A percentile compares a stretch with the other conserved stretches of the same genome.
These are phyloP conservation scores for Castanopsis chinensis DNA, from an alignment of 306 rosid species.

Conservation along the genomic window DNA sequence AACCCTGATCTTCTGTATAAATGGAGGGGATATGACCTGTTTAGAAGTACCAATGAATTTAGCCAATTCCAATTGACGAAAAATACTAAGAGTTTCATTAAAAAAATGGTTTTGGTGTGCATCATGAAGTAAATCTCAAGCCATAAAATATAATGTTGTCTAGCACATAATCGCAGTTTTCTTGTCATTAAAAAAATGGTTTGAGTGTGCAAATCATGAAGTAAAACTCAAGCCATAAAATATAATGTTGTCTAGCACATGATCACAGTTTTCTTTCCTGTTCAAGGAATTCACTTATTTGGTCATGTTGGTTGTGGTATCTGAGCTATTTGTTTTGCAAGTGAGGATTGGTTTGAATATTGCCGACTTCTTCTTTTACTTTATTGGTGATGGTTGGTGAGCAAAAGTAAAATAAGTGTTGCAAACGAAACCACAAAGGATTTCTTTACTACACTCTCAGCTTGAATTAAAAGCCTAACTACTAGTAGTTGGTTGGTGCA, in stretches of 20 bases:
- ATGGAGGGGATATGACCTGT: too few species aligned
- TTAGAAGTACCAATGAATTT: too few species aligned
- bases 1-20: too few species aligned
- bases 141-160: background rate
- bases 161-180: background rate
- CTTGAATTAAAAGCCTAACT: conserved; percentile 5
- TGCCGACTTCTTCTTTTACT: conserved; percentile 20
- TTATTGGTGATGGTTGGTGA: conserved; percentile 76
- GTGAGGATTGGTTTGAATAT: conserved; percentile 71
- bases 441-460: conserved; percentile 14
- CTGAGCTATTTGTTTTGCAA: conserved; percentile 47
- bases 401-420: conserved; percentile 38
- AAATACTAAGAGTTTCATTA: too few species aligned
- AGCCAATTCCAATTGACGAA: too few species aligned
- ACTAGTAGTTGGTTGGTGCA: conserved; percentile 17
- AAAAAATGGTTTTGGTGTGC: too few species aligned
- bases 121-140: background rate
- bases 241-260: background rate
- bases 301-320: conserved; percentile 52
- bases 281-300: conserved; percentile 32
- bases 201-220: too few species aligned
- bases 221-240: background rate
- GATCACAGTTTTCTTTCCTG: background rate
- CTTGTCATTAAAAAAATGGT: too few species aligned
- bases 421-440: conserved; percentile 43